Percentiles rank a stretch among this genome's conserved stretches.
Evolutionary conservation across 768 basidiomycete genomes (phyloP).

Genomic region (Boletus huronensis): DNA sequence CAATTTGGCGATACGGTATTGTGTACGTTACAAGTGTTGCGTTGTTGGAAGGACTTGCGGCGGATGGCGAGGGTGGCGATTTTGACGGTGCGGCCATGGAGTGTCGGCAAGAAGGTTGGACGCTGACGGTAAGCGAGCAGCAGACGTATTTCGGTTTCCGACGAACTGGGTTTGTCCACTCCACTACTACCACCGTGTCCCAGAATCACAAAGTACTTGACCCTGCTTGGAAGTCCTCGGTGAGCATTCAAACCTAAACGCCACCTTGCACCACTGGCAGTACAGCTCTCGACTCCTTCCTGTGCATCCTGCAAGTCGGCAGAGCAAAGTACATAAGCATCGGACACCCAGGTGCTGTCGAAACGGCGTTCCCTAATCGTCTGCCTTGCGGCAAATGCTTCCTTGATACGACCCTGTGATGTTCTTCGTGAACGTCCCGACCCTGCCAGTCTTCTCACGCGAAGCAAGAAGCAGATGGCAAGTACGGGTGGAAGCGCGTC

Average conservation of each 20-base stretch:
- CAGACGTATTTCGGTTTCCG: not conserved
- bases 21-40: not conserved
- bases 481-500: not conserved
- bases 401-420: not conserved
- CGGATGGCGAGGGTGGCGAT: constrained; percentile 68
- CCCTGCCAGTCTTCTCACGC: constrained; percentile 1
- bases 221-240: not conserved
- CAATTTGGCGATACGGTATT: not conserved
- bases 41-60: constrained; percentile 38
- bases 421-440: not conserved
- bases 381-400: not conserved
- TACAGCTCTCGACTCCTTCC: not conserved
- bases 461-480: not conserved
- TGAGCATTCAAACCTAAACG: not conserved
- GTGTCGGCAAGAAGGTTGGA: not conserved
- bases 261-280: not conserved
- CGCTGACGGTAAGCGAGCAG: not conserved
- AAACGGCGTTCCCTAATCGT: not conserved
- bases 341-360: not conserved
- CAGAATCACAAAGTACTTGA: not conserved
- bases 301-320: not conserved
- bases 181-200: not conserved
- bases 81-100: constrained; percentile 47
- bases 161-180: not conserved
- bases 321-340: not conserved